Conservation (phyloP, 2,329 filamentous ascomycete species). For the Myriosclerotinia duriaeana region DNA sequence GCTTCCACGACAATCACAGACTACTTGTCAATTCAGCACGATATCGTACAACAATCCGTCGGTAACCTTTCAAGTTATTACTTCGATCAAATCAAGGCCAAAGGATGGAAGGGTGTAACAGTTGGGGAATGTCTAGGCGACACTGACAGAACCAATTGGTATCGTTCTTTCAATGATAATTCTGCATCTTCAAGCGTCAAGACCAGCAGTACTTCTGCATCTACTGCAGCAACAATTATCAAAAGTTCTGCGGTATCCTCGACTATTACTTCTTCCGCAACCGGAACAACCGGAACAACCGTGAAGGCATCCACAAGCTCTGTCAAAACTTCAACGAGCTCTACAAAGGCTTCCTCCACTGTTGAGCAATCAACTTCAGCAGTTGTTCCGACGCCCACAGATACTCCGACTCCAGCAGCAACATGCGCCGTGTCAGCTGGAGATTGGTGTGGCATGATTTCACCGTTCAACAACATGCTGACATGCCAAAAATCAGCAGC, state of each 20-base stretch:
- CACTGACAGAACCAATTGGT: slow-evolving; percentile 44
- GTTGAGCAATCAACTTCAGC: background rate
- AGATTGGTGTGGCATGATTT: slow-evolving; percentile 18
- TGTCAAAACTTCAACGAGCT: background rate
- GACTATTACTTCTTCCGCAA: background rate
- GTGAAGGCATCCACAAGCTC: slow-evolving; percentile 1
- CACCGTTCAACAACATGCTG: slow-evolving; percentile 8
- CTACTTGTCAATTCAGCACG: slow-evolving; percentile 47
- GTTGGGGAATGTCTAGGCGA: slow-evolving; percentile 49
- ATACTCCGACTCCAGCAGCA: background rate
- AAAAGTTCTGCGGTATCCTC: background rate
- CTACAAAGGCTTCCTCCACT: background rate
- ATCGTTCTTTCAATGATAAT: slow-evolving; percentile 33
- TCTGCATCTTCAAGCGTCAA: background rate
- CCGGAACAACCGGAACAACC: background rate
- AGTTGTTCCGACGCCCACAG: background rate
- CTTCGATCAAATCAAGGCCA: slow-evolving; percentile 38
- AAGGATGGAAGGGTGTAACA: slow-evolving; percentile 45
- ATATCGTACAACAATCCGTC: slow-evolving; percentile 41
- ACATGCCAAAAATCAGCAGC: slow-evolving; percentile 22
- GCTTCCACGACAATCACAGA: slow-evolving; percentile 33
- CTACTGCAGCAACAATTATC: background rate
- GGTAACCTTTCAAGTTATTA: slow-evolving; percentile 38
- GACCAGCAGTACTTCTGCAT: background rate
- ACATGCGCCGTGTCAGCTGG: slow-evolving; percentile 16